phyloP scores from a whole-genome alignment of 2,329 filamentous ascomycete species.

The Fusarium metavorans region DNA sequence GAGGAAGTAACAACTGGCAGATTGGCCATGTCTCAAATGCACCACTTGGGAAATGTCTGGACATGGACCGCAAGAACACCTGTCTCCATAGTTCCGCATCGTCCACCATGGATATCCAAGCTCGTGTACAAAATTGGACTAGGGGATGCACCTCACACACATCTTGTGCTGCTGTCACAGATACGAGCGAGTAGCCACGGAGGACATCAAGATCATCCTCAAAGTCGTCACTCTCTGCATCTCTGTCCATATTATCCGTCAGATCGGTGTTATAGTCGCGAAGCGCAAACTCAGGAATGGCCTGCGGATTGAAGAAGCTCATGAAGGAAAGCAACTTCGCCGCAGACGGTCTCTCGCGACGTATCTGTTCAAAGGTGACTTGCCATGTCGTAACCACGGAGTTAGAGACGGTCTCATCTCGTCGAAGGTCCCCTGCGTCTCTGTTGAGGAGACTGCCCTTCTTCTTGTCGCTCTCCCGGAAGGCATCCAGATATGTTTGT shows the following conservation, averaged over 20 bases:
- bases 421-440: conserved; percentile 39
- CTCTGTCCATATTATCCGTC: background rate
- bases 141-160: conserved; percentile 9
- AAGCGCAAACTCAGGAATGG: conserved; percentile 13
- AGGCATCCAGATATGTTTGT: conserved; percentile 46
- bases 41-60: background rate
- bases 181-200: conserved; percentile 18
- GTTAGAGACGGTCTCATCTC: conserved; percentile 18
- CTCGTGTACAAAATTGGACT: background rate
- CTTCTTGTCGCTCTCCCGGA: conserved; percentile 45
- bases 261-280: background rate
- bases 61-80: background rate
- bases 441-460: conserved; percentile 41
- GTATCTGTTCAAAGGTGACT: conserved; percentile 26
- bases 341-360: background rate
- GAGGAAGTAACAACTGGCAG: conserved; percentile 9
- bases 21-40: background rate
- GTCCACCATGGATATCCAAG: background rate
- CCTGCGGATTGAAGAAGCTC: conserved; percentile 29
- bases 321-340: conserved; percentile 18
- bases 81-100: background rate
- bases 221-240: background rate
- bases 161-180: background rate
- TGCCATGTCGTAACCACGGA: conserved; percentile 9
- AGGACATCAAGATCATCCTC: conserved; percentile 28